Evolutionary conservation across 2,329 filamentous ascomycete genomes (phyloP).

Genomic region (Scedosporium dehoogii): DNA sequence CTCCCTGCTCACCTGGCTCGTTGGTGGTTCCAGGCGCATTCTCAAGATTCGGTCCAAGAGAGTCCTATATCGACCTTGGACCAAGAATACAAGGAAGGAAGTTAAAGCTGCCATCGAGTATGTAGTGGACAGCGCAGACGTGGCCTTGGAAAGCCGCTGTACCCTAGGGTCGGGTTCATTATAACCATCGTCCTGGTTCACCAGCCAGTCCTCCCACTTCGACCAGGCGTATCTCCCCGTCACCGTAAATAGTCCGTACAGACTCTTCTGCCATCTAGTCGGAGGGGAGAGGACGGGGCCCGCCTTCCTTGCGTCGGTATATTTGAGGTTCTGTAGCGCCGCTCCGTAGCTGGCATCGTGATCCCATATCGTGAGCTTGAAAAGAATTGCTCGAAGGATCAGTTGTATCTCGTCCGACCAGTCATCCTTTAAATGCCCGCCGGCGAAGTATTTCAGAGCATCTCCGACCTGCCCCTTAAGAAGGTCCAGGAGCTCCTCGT

Average conservation of each 20-base stretch:
- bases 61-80: slow-evolving; percentile 86
- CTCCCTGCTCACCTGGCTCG: slow-evolving; percentile 76
- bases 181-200: slow-evolving; percentile 67
- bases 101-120: slow-evolving; percentile 74
- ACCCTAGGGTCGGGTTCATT: slow-evolving; percentile 45
- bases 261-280: slow-evolving; percentile 69
- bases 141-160: slow-evolving; percentile 55
- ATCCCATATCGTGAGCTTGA: slow-evolving; percentile 96
- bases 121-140: slow-evolving; percentile 56
- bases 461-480: slow-evolving; percentile 80
- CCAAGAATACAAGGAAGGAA: slow-evolving; percentile 84
- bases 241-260: slow-evolving; percentile 80
- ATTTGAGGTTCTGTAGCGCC: slow-evolving; percentile 81
- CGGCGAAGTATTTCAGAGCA: slow-evolving; percentile 76
- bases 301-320: slow-evolving; percentile 67
- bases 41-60: slow-evolving; percentile 76
- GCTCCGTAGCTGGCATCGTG: slow-evolving; percentile 93
- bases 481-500: slow-evolving; percentile 83
- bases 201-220: slow-evolving; percentile 81
- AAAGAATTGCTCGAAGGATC: slow-evolving; percentile 65
- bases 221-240: slow-evolving; percentile 84
- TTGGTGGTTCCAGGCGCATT: slow-evolving; percentile 76
- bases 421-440: slow-evolving; percentile 66
- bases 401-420: slow-evolving; percentile 81
- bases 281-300: slow-evolving; percentile 58